Conservation (phyloP, 805 yeast species). For the Lipomyces chichibuensis region DNA sequence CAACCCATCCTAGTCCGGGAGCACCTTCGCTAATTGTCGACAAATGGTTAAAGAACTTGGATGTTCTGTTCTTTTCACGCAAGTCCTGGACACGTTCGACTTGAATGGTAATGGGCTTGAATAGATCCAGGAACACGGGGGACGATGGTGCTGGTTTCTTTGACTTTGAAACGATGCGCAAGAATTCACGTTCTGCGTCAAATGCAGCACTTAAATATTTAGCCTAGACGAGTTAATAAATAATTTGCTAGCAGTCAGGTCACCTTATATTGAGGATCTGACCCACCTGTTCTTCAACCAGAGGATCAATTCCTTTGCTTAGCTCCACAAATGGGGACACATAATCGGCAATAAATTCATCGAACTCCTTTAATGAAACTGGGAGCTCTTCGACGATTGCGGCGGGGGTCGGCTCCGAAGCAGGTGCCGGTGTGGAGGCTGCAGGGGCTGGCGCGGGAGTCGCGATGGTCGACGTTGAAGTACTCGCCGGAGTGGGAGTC, state of each 20-base stretch:
- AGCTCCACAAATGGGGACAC: constrained; percentile 62
- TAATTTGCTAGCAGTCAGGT: not conserved
- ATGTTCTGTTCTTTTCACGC: constrained; percentile 75
- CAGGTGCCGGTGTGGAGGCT: constrained; percentile 33
- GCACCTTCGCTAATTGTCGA: constrained; percentile 87
- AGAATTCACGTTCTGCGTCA: constrained; percentile 59
- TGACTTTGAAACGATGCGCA: constrained; percentile 61
- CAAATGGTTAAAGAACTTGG: constrained; percentile 67
- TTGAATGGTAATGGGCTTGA: constrained; percentile 67
- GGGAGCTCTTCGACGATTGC: constrained; percentile 30
- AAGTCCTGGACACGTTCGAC: constrained; percentile 61
- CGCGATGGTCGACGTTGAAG: not conserved
- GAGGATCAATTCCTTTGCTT: constrained; percentile 59
- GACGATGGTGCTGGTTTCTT: constrained; percentile 60
- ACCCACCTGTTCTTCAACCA: constrained; percentile 55
- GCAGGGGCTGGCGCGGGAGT: constrained; percentile 23
- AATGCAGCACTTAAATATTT: constrained; percentile 57
- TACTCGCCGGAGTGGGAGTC: constrained; percentile 22
- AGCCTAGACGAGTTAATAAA: constrained; percentile 19
- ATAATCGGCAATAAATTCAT: constrained; percentile 54
- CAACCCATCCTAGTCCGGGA: constrained; percentile 90
- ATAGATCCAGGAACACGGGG: constrained; percentile 56
- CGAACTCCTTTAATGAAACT: constrained; percentile 47
- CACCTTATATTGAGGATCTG: constrained; percentile 1
- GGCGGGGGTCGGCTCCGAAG: constrained; percentile 35